Evolutionary conservation across 116 monocot species (phyloP).

Genomic region (Papilionanthe hybrid): DNA sequence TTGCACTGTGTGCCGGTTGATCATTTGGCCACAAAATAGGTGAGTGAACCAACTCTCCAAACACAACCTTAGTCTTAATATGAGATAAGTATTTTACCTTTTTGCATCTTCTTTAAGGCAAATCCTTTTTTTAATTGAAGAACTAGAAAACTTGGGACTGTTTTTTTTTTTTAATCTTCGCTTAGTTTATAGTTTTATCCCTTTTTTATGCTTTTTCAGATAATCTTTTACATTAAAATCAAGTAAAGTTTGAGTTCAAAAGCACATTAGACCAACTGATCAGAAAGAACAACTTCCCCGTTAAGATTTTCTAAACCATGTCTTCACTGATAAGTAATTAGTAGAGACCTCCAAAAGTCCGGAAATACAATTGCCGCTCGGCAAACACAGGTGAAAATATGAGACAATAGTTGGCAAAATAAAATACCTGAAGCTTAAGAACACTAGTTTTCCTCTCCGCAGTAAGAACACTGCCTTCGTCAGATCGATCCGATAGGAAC

Average conservation of each 20-base stretch:
- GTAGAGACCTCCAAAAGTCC: neutral
- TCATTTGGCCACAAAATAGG: neutral
- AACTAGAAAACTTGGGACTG: no score
- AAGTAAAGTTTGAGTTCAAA: neutral
- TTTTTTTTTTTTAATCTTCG: neutral
- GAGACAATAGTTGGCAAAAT: neutral
- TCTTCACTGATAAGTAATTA: neutral
- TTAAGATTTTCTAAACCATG: neutral
- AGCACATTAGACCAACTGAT: neutral
- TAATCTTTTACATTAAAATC: neutral
- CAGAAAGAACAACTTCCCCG: neutral
- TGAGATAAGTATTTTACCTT: neutral
- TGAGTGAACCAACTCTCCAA: neutral
- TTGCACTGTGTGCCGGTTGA: neutral
- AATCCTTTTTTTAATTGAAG: neutral
- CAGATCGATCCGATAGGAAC: slow-evolving; percentile 63
- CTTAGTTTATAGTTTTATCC: neutral
- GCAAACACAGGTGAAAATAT: neutral
- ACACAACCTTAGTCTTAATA: neutral
- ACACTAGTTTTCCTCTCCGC: slow-evolving; percentile 80
- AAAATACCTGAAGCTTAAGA: slow-evolving; percentile 78
- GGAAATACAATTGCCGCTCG: neutral
- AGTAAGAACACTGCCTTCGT: slow-evolving; percentile 63
- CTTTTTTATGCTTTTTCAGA: neutral
- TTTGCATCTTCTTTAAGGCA: neutral